Evolutionary conservation across 441 rosid species (phyloP).

Genomic region (Populus trichocarpa): DNA sequence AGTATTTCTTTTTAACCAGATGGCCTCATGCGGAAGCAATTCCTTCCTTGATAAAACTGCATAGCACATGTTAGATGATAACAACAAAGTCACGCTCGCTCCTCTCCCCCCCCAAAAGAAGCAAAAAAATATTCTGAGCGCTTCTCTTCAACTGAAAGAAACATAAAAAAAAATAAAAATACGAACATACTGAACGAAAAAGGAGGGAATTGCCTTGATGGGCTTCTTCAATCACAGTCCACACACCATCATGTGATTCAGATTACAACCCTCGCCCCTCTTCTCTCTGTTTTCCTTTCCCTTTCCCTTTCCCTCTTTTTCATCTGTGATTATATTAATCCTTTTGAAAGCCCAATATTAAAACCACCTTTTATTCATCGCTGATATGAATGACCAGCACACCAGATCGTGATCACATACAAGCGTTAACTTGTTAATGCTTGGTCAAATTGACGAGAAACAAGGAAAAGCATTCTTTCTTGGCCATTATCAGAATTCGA

Average conservation of each 20-base stretch:
- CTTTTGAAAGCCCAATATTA: too few species aligned
- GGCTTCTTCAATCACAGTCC: too few species aligned
- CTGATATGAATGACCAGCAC: neutral
- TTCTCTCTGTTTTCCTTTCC: too few species aligned
- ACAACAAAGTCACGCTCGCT: neutral
- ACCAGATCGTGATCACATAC: neutral
- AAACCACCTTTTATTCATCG: neutral
- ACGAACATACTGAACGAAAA: neutral
- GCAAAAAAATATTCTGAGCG: too few species aligned
- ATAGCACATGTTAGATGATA: neutral
- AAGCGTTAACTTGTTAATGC: too few species aligned
- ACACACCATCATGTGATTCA: too few species aligned
- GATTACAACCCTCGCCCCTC: too few species aligned
- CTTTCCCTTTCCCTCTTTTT: too few species aligned
- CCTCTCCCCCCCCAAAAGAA: neutral
- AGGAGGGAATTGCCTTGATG: too few species aligned
- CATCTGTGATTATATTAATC: neutral
- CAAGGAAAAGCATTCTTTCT: neutral
- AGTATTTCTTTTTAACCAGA: slow-evolving; percentile 38
- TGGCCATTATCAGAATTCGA: neutral
- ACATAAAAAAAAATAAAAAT: too few species aligned
- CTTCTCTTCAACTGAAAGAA: neutral
- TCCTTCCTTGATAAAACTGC: slow-evolving; percentile 45
- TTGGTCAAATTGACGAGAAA: too few species aligned
- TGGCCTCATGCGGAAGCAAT: slow-evolving; percentile 45